Base-by-base conservation (phyloP, 208 protist genomes). In the Strigomonas culicis region DNA sequence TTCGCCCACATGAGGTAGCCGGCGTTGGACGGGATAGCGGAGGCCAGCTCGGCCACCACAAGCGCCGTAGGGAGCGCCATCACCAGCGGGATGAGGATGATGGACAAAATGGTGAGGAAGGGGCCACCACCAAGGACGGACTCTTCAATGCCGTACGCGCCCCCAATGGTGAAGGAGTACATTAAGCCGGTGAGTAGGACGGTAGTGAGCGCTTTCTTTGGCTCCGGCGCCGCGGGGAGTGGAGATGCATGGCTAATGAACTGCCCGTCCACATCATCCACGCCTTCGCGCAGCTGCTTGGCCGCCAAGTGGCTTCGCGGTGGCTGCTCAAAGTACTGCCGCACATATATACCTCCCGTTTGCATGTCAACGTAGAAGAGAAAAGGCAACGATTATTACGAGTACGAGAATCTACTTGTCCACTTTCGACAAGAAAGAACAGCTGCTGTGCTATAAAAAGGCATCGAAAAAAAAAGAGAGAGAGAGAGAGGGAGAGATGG, bases 1-100 rank as follows among this genome's bases (percentile, higher is more conserved):
- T 85, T 82, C 36, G 87, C 81, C 82, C 83, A 92, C 79, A 92
- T 90, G 31, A 91, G 69, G 49, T 89, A 92, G 1, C 72, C 80
- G 8, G 79, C 79, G 70, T 90, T 91, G 3, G 88, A 92, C 44
- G 80, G 81, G 63, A 90, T 75, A 4, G 79, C 76, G 31, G 83
- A 80, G n/a, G 79, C 80, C 47, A 93, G 36, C 75, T 93, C 83
- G 0, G 82, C 70, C 57, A 93, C 87, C 32, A 90, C 74, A 25
- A 93, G 52, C n/a, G 84, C 75, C 2, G 74, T 89, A 17, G 87
- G 87, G 13, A 60, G 43, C 4, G 74, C 84, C 78, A 93, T 87
- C 25, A 93, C 43, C 24, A 90, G 25, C 4, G 87, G 87, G 70
- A 93, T 82, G 17, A 89, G n/a, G 21, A 90, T 15, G 51, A 90